phyloP scores from a whole-genome alignment of 352 stramenopile species.

The Phytopythium delawarense region DNA sequence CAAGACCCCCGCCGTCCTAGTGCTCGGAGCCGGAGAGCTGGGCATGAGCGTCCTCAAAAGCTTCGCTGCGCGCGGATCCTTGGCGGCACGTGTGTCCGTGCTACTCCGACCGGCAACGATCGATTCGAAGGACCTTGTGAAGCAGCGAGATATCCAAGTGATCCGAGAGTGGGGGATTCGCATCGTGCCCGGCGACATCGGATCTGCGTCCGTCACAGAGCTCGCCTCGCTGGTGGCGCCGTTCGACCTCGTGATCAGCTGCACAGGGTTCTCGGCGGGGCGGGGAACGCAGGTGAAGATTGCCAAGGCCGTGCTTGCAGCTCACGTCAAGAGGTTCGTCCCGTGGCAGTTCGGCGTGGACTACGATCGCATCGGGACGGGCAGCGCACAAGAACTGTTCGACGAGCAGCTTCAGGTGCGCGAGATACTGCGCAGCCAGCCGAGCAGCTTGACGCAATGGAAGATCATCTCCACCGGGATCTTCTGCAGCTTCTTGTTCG shows the following conservation, averaged over 20 bases:
- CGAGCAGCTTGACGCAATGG: background rate
- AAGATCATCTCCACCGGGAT: background rate
- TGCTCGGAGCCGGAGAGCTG: background rate
- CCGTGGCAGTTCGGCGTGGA: background rate
- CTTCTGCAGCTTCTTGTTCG: background rate
- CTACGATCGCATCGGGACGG: background rate
- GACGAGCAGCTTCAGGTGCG: background rate
- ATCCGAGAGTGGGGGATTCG: background rate
- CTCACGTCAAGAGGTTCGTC: background rate
- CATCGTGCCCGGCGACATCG: background rate
- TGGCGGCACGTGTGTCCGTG: background rate
- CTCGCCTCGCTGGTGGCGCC: background rate
- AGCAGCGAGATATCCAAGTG: background rate
- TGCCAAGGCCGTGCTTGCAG: background rate
- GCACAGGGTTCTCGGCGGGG: background rate
- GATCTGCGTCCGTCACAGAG: background rate
- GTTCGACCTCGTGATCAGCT: background rate
- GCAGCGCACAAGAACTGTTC: background rate
- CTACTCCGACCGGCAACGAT: background rate
- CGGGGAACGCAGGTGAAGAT: background rate
- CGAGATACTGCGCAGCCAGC: background rate
- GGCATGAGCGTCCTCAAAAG: background rate
- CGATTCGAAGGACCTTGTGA: background rate
- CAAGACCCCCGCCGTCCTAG: background rate
- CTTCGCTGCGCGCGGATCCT: background rate